phyloP scores from a whole-genome alignment of 2,329 filamentous ascomycete species.

The Xylariaceae sp. region DNA sequence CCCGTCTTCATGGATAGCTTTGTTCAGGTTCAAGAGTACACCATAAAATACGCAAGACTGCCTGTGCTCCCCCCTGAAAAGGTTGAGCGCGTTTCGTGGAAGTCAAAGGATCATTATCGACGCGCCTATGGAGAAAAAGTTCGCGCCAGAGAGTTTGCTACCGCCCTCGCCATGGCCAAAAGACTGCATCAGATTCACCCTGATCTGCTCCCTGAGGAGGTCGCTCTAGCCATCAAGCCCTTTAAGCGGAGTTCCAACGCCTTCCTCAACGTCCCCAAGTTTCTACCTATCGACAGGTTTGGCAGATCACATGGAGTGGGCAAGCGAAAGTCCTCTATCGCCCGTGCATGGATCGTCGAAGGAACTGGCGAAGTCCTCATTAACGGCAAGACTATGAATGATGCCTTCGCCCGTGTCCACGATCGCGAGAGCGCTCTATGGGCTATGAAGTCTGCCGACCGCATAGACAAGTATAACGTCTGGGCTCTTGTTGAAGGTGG shows the following conservation, averaged over 20 bases:
- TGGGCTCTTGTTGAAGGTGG: conserved; percentile 83
- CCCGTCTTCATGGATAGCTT: conserved; percentile 83
- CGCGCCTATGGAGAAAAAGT: conserved; percentile 67
- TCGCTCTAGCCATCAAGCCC: conserved; percentile 58
- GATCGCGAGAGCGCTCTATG: conserved; percentile 93
- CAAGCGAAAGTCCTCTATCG: conserved; percentile 80
- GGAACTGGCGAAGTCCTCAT: conserved; percentile 85
- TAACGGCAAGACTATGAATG: conserved; percentile 80
- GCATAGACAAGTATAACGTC: conserved; percentile 95
- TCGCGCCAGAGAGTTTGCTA: conserved; percentile 72
- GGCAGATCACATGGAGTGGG: conserved; percentile 79
- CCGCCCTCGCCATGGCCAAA: conserved; percentile 71
- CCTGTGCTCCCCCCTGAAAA: conserved; percentile 64
- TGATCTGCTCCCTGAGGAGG: conserved; percentile 65
- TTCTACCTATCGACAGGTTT: conserved; percentile 66
- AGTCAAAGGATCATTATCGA: conserved; percentile 72
- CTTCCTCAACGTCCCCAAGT: conserved; percentile 58
- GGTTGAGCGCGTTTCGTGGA: conserved; percentile 74
- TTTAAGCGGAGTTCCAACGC: conserved; percentile 76
- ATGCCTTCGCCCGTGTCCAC: conserved; percentile 82
- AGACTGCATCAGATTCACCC: conserved; percentile 84
- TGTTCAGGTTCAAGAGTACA: conserved; percentile 67
- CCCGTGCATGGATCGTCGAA: conserved; percentile 84
- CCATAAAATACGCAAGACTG: conserved; percentile 68
- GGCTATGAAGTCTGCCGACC: conserved; percentile 76